Evolutionary conservation across 441 rosid species (phyloP).

Genomic region (Populus tomentosa): DNA sequence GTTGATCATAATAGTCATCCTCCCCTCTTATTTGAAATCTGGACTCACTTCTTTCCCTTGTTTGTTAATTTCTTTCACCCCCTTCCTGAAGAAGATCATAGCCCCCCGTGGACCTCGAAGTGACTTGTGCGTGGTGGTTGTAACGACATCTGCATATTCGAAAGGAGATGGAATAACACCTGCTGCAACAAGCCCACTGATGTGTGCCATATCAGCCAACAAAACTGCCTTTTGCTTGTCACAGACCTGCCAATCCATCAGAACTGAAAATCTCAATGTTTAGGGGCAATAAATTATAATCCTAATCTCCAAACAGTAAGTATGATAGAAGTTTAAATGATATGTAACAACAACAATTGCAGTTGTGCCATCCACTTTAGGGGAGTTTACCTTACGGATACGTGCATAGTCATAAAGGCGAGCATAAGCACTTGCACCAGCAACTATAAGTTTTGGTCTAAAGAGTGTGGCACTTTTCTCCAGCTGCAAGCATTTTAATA

Average conservation of each 20-base stretch:
- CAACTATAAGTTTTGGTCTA: conserved; percentile 95
- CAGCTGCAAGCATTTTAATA: conserved; percentile 47
- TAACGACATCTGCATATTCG: conserved; percentile 95
- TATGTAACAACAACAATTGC: background rate
- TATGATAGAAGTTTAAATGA: background rate
- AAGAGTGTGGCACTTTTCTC: conserved; percentile 82
- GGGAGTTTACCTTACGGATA: conserved; percentile 67
- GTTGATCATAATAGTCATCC: background rate
- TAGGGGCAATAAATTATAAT: background rate
- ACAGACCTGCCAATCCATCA: conserved; percentile 60
- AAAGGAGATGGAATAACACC: conserved; percentile 98
- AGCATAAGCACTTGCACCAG: conserved; percentile 99
- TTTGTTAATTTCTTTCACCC: conserved; percentile 79
- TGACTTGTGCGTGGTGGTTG: conserved; percentile 97
- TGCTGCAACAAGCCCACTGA: conserved; percentile 95
- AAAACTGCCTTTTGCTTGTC: conserved; percentile 88
- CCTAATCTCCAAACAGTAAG: background rate
- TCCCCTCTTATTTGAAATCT: background rate
- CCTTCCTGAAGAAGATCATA: conserved; percentile 97
- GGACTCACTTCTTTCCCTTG: conserved; percentile 84
- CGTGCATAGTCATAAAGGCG: conserved; percentile 90
- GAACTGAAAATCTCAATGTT: background rate
- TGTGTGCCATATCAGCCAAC: conserved; percentile 97
- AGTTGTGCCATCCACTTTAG: conserved; percentile 12
- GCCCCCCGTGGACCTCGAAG: conserved; percentile 99